Conservation (phyloP, 179 eudicot species). For the Gypsophila paniculata region DNA sequence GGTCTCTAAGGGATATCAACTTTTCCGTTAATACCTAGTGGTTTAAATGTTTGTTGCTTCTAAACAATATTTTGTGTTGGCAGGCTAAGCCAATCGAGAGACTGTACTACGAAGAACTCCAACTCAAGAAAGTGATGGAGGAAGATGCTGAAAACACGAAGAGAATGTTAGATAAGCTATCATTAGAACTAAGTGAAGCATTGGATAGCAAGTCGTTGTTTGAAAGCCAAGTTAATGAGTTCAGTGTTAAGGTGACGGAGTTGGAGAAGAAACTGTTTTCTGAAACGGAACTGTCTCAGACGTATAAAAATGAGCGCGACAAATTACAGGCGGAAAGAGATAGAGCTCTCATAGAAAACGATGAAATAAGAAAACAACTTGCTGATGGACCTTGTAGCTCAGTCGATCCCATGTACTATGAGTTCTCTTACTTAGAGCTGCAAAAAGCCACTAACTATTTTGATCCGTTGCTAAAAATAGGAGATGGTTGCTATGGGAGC, state of each 20-base stretch:
- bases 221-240: constrained; percentile 10
- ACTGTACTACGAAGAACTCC: constrained; percentile 46
- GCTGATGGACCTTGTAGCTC: constrained; percentile 31
- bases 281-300: constrained; percentile 48
- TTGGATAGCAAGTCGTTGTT: constrained; percentile 21
- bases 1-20: constrained; percentile 21
- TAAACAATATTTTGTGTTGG: constrained; percentile 20
- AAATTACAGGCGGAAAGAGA: constrained; percentile 52
- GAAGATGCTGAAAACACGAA: constrained; percentile 44
- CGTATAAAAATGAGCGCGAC: constrained; percentile 54
- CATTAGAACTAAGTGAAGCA: constrained; percentile 40
- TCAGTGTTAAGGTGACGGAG: constrained; percentile 3
- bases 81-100: constrained; percentile 60
- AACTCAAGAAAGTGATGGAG: constrained; percentile 43
- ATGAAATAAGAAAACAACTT: constrained; percentile 44
- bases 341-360: constrained; percentile 47
- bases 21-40: constrained; percentile 14
- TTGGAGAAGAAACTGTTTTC: constrained; percentile 48
- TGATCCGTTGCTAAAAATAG: constrained; percentile 52
- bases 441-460: constrained; percentile 59
- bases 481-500: constrained; percentile 72
- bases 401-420: constrained; percentile 34
- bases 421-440: constrained; percentile 55
- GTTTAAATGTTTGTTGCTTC: constrained; percentile 14
- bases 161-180: constrained; percentile 30